Conservation (phyloP, 495 filamentous ascomycete species). For the Tuber borchii region DNA sequence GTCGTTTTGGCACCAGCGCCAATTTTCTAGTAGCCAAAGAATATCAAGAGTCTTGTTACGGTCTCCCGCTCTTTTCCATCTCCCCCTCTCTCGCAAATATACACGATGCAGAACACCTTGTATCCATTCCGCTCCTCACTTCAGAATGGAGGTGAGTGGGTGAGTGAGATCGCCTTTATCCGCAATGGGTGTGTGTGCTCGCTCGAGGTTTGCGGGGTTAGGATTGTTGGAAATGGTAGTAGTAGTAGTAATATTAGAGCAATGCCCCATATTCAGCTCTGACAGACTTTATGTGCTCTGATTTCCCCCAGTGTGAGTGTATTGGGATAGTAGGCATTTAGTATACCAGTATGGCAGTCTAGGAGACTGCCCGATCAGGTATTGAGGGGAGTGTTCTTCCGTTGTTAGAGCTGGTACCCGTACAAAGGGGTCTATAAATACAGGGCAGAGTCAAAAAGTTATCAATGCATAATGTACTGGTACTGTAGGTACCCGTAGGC, state of each 20-base stretch:
- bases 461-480: not conserved
- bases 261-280: not conserved
- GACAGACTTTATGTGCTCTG: not conserved
- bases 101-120: not conserved
- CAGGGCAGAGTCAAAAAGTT: not conserved
- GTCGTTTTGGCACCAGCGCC: not conserved
- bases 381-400: not conserved
- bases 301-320: not conserved
- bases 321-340: not conserved
- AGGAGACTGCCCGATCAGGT: not conserved
- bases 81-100: not conserved
- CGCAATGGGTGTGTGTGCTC: not conserved
- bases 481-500: not conserved
- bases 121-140: not conserved
- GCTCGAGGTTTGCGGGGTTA: not conserved
- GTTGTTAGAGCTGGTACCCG: not conserved
- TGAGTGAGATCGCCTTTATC: not conserved
- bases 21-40: not conserved
- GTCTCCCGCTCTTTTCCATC: not conserved
- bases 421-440: not conserved
- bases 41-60: not conserved
- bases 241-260: not conserved
- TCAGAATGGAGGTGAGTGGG: not conserved
- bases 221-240: not conserved
- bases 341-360: not conserved